Conservation (phyloP, 1,284 basidiomycete species). For the Bjerkandera adusta region DNA sequence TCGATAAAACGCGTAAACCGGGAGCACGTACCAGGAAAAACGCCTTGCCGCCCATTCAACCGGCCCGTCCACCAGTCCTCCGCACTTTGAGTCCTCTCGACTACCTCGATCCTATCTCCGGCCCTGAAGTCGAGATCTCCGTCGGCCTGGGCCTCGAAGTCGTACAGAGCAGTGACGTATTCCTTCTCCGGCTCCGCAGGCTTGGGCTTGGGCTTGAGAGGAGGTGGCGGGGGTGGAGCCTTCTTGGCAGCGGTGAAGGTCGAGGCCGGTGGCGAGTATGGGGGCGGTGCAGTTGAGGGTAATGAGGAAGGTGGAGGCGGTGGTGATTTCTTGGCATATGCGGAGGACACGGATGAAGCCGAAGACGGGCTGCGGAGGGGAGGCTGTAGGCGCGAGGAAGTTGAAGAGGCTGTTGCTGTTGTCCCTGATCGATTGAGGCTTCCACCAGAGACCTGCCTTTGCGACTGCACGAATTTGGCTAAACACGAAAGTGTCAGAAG, state of each 20-base stretch:
- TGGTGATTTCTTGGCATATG: conserved; percentile 43
- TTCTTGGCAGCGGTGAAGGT: conserved; percentile 54
- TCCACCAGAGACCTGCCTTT: conserved; percentile 34
- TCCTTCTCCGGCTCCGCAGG: conserved; percentile 54
- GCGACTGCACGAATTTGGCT: conserved; percentile 66
- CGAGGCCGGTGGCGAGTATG: conserved; percentile 49
- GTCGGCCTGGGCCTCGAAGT: conserved; percentile 90
- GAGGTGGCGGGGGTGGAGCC: conserved; percentile 83
- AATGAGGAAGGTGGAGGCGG: conserved; percentile 38
- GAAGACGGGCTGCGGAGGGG: conserved; percentile 37
- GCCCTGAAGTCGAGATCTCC: conserved; percentile 91
- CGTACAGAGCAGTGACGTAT: conserved; percentile 93
- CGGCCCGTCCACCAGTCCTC: conserved; percentile 99
- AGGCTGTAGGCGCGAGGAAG: conserved; percentile 37
- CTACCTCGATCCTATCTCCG: conserved; percentile 93
- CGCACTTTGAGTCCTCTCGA: conserved; percentile 79
- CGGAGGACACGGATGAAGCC: conserved; percentile 25
- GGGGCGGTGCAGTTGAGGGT: conserved; percentile 47
- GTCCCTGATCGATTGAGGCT: conserved; percentile 44
- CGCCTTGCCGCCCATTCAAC: conserved; percentile 82
- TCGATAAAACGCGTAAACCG: background rate
- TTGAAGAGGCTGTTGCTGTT: conserved; percentile 36
- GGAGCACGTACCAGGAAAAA: conserved; percentile 79
- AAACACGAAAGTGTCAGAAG: conserved; percentile 11
- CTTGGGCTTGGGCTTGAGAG: conserved; percentile 79